Percentiles rank a stretch among this genome's conserved stretches.
Conservation (phyloP, 2,329 filamentous ascomycete species). For the Arthrinium puccinioides region DNA sequence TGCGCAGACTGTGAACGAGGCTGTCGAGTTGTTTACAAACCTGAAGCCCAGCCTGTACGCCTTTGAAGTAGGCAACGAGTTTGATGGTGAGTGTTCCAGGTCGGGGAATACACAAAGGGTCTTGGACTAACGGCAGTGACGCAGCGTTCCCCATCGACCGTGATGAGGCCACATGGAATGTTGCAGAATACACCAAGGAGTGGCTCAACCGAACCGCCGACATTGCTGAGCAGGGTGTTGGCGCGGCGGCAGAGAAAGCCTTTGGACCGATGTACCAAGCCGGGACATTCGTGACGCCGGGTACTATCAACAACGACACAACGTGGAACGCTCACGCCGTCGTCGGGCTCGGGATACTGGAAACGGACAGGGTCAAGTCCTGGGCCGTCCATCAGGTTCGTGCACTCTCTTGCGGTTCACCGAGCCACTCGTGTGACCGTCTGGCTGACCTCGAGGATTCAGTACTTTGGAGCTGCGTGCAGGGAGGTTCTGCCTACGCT, state of each 20-base stretch:
- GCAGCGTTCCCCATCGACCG: background rate
- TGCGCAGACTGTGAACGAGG: background rate
- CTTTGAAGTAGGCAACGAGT: constrained; percentile 1
- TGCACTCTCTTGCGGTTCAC: no score
- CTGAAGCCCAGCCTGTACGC: background rate
- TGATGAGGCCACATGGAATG: background rate
- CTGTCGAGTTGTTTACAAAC: background rate
- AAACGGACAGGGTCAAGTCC: background rate
- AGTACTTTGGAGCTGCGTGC: background rate
- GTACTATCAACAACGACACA: background rate
- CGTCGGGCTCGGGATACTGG: background rate
- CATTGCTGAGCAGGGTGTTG: background rate
- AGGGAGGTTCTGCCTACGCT: background rate
- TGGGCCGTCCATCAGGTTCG: background rate
- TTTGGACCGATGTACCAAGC: background rate
- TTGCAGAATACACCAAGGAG: background rate
- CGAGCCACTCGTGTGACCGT: no score
- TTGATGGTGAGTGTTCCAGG: background rate
- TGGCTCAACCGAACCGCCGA: background rate
- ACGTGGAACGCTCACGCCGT: background rate
- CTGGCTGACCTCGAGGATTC: no score
- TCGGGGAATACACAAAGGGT: background rate
- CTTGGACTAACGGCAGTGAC: background rate
- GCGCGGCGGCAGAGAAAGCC: no score
- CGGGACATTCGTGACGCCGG: background rate